These are phyloP conservation scores for Aegilops sharonensis DNA, from an alignment of 176 grass and related monocot genomes.

Conservation along the genomic window DNA sequence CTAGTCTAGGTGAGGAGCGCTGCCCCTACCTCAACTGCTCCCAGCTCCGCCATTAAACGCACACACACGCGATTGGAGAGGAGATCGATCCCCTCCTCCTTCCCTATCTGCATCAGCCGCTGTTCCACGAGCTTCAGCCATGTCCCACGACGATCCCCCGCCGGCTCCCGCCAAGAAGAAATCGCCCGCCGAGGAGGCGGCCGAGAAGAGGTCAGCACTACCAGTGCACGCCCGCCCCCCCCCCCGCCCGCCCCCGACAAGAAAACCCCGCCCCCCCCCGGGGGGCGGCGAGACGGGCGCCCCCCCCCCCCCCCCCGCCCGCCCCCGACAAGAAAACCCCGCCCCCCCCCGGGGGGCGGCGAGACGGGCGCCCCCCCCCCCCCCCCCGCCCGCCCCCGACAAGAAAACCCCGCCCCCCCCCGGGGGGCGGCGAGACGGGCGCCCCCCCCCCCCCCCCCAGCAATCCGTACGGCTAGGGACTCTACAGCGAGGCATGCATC, in stretches of 20 bases:
- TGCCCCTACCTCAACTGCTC: constrained; percentile 26
- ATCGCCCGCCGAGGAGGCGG: constrained; percentile 62
- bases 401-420: too few relatives aligned
- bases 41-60: constrained; percentile 23
- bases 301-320: background rate
- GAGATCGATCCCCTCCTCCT: background rate
- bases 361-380: too few relatives aligned
- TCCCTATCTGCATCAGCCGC: background rate
- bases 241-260: too few relatives aligned
- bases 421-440: too few relatives aligned
- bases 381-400: too few relatives aligned
- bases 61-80: background rate
- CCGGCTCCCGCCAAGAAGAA: constrained; percentile 68
- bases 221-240: too few relatives aligned
- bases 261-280: too few relatives aligned
- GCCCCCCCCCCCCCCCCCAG: background rate
- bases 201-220: constrained; percentile 68
- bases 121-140: constrained; percentile 32
- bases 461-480: background rate
- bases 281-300: too few relatives aligned
- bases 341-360: too few relatives aligned
- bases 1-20: constrained; percentile 17
- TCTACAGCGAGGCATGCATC: background rate
- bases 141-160: constrained; percentile 45
- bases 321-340: too few relatives aligned